These are phyloP conservation scores for Podaxis sp. DNA, from an alignment of 768 basidiomycete genomes.

Conservation along the genomic window DNA sequence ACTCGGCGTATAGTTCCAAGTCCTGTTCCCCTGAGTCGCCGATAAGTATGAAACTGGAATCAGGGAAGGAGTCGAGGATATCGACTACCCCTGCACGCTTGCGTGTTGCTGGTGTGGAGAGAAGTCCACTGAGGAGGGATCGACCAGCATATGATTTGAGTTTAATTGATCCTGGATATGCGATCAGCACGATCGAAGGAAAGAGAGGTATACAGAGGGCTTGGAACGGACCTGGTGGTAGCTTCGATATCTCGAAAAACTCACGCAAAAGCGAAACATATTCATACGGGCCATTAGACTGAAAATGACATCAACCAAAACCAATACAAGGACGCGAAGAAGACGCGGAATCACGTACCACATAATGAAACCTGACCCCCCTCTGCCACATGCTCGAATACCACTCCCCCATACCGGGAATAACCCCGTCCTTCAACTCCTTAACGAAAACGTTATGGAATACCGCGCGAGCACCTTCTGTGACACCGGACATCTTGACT, in stretches of 20 bases:
- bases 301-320: slow-evolving; percentile 2
- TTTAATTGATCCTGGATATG: slow-evolving; percentile 61
- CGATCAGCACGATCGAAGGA: neutral
- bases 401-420: slow-evolving; percentile 84
- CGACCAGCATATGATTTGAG: slow-evolving; percentile 84
- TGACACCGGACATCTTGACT: slow-evolving; percentile 76
- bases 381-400: slow-evolving; percentile 63
- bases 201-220: neutral
- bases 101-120: slow-evolving; percentile 77
- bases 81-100: slow-evolving; percentile 84
- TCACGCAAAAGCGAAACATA: slow-evolving; percentile 74
- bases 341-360: slow-evolving; percentile 49
- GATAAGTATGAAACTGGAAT: slow-evolving; percentile 77
- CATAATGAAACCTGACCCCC: slow-evolving; percentile 86
- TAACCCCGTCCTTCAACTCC: slow-evolving; percentile 72
- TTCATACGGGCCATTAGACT: slow-evolving; percentile 91
- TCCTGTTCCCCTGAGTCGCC: slow-evolving; percentile 97
- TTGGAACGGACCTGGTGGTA: slow-evolving; percentile 54
- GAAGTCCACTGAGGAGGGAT: slow-evolving; percentile 78
- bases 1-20: slow-evolving; percentile 83
- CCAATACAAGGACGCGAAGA: neutral
- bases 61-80: slow-evolving; percentile 69
- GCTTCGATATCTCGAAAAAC: slow-evolving; percentile 67
- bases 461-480: slow-evolving; percentile 73
- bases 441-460: slow-evolving; percentile 94